A percentile compares a stretch with the other conserved stretches of the same genome.
These are phyloP conservation scores for Coelastrella sp. DNA, from an alignment of 139 green algal genomes.

Conservation along the genomic window DNA sequence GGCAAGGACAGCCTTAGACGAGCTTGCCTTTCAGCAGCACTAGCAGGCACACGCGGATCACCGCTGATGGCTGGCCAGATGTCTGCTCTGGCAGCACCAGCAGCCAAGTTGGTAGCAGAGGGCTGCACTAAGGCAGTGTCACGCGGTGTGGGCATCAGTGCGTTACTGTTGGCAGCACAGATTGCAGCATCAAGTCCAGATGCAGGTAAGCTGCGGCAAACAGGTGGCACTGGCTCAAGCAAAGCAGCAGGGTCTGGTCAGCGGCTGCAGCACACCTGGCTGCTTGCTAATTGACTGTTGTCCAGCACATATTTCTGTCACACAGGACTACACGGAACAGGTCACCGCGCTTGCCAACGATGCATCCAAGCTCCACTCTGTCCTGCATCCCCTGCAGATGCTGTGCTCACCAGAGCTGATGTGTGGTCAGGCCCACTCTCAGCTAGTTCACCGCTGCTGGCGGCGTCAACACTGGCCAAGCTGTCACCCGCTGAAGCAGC, in stretches of 20 bases:
- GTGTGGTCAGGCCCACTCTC: constrained; percentile 58
- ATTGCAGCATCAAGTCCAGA: constrained; percentile 51
- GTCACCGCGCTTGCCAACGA: too few relatives aligned
- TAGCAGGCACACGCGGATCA: constrained; percentile 36
- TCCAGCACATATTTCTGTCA: background rate
- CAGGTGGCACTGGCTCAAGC: background rate
- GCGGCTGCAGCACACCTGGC: too few relatives aligned
- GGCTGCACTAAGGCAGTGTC: constrained; percentile 64
- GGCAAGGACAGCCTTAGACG: constrained; percentile 51
- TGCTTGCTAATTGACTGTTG: too few relatives aligned
- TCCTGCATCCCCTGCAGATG: constrained; percentile 17
- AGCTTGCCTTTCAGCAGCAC: constrained; percentile 46
- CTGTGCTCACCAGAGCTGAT: constrained; percentile 54
- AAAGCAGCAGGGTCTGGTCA: too few relatives aligned
- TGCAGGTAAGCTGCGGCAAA: constrained; percentile 23
- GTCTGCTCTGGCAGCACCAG: constrained; percentile 15
- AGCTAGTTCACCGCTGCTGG: constrained; percentile 69
- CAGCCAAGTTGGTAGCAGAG: constrained; percentile 64
- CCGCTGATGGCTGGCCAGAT: constrained; percentile 23
- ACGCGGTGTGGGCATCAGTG: constrained; percentile 59
- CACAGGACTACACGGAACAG: background rate
- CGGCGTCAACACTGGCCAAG: constrained; percentile 58
- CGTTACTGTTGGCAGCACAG: constrained; percentile 54
- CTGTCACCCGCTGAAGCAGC: constrained; percentile 68
- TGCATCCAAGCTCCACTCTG: background rate